A percentile compares a stretch with the other conserved stretches of the same genome.
These are phyloP conservation scores for Lodderomyces theae DNA, from an alignment of 1,139 yeast genomes.

Conservation along the genomic window DNA sequence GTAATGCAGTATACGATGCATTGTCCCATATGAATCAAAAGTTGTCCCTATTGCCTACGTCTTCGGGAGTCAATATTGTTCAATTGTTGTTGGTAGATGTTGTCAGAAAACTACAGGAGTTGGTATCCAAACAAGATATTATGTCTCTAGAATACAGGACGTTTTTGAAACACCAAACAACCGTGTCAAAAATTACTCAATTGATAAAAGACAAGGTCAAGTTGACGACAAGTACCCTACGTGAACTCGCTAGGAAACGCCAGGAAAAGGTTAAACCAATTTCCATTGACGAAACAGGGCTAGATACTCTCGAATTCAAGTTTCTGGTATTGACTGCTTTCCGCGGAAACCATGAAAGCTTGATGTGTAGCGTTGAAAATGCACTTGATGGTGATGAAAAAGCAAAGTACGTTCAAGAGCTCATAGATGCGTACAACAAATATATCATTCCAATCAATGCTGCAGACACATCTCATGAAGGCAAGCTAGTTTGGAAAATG, in stretches of 20 bases:
- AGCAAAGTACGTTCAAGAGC: constrained; percentile 18
- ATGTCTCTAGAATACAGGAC: constrained; percentile 26
- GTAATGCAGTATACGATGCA: constrained; percentile 41
- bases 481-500: constrained; percentile 31
- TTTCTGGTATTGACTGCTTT: constrained; percentile 45
- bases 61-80: constrained; percentile 59
- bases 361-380: constrained; percentile 40
- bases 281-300: constrained; percentile 48
- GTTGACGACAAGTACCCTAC: constrained; percentile 46
- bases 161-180: constrained; percentile 22
- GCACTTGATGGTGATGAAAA: constrained; percentile 20
- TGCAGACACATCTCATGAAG: constrained; percentile 35
- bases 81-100: constrained; percentile 53
- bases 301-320: constrained; percentile 45
- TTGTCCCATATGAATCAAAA: constrained; percentile 61
- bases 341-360: constrained; percentile 54
- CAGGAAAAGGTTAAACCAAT: constrained; percentile 71
- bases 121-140: constrained; percentile 22
- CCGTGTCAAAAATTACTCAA: constrained; percentile 20
- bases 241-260: constrained; percentile 75
- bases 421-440: constrained; percentile 33
- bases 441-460: constrained; percentile 27
- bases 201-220: constrained; percentile 36
- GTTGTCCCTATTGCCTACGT: constrained; percentile 60
- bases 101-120: constrained; percentile 21